phyloP scores from a whole-genome alignment of 2,329 filamentous ascomycete genomes.

The Scedosporium aurantiacum region DNA sequence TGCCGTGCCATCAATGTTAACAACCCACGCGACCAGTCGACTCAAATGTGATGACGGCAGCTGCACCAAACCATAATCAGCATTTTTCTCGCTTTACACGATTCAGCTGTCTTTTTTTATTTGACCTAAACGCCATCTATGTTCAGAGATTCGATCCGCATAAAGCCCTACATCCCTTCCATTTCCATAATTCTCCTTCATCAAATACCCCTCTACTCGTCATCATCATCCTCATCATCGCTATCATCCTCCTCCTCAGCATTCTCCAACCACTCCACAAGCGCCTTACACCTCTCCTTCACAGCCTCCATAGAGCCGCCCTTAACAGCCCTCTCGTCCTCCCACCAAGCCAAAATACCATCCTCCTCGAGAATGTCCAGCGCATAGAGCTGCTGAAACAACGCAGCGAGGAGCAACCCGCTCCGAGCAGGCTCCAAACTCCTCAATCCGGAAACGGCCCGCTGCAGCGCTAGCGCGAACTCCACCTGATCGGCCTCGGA shows the following conservation, averaged over 20 bases:
- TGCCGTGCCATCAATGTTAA: too few species aligned
- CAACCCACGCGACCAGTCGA: too few species aligned
- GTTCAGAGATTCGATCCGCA: background rate
- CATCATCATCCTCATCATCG: conserved; percentile 45
- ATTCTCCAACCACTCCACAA: conserved; percentile 78
- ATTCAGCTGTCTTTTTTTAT: background rate
- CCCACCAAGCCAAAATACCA: conserved; percentile 82
- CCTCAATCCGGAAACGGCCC: conserved; percentile 58
- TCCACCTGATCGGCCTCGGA: conserved; percentile 73
- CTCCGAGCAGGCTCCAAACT: conserved; percentile 39
- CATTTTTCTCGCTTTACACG: background rate
- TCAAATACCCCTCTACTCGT: conserved; percentile 10
- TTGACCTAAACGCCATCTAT: background rate
- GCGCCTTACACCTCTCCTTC: conserved; percentile 60
- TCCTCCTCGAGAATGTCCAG: conserved; percentile 82
- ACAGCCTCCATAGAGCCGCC: conserved; percentile 60
- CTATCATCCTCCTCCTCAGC: conserved; percentile 54
- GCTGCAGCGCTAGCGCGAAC: conserved; percentile 71
- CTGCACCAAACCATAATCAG: background rate
- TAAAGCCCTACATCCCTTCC: background rate
- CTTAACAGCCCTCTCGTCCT: conserved; percentile 54
- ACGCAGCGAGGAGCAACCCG: conserved; percentile 59
- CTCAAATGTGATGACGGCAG: too few species aligned
- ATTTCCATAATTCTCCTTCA: background rate
- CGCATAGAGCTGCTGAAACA: conserved; percentile 76